Percentiles rank a stretch among this genome's conserved stretches.
These are phyloP conservation scores for Dianthus caryophyllus DNA, from an alignment of 148 eudicot genomes.

Conservation along the genomic window DNA sequence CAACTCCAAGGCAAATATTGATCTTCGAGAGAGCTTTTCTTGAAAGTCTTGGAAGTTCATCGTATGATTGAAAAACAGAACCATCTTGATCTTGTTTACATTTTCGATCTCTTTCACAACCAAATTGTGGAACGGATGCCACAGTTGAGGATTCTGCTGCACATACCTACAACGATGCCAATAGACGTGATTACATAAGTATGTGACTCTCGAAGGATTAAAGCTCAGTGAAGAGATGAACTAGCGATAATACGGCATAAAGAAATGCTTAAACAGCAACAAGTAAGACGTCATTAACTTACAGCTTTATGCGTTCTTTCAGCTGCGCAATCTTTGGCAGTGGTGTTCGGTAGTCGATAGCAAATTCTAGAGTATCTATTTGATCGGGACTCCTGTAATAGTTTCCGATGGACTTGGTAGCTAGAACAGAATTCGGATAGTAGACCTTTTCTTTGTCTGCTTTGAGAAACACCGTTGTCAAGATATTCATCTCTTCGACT, in stretches of 20 bases:
- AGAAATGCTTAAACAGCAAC: no score
- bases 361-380: slow-evolving; percentile 52
- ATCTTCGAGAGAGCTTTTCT: slow-evolving; percentile 48
- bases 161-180: slow-evolving; percentile 9
- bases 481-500: slow-evolving; percentile 74
- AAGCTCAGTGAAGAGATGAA: no score
- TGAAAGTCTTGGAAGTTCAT: slow-evolving; percentile 62
- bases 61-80: slow-evolving; percentile 54
- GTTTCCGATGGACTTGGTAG: slow-evolving; percentile 62
- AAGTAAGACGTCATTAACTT: slow-evolving; percentile 21
- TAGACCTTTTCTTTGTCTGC: slow-evolving; percentile 56
- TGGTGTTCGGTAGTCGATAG: slow-evolving; percentile 55
- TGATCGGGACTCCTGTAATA: slow-evolving; percentile 72
- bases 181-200: no score
- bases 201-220: no score
- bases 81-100: slow-evolving; percentile 61
- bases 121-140: slow-evolving; percentile 57
- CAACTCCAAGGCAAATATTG: slow-evolving; percentile 51
- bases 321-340: slow-evolving; percentile 44
- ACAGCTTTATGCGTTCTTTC: slow-evolving; percentile 55
- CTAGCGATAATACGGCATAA: no score
- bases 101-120: slow-evolving; percentile 61
- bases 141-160: slow-evolving; percentile 37
- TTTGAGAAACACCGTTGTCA: slow-evolving; percentile 56
- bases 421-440: slow-evolving; percentile 56